Conservation (phyloP, 2,329 filamentous ascomycete species). For the Diaporthe ampelina region DNA sequence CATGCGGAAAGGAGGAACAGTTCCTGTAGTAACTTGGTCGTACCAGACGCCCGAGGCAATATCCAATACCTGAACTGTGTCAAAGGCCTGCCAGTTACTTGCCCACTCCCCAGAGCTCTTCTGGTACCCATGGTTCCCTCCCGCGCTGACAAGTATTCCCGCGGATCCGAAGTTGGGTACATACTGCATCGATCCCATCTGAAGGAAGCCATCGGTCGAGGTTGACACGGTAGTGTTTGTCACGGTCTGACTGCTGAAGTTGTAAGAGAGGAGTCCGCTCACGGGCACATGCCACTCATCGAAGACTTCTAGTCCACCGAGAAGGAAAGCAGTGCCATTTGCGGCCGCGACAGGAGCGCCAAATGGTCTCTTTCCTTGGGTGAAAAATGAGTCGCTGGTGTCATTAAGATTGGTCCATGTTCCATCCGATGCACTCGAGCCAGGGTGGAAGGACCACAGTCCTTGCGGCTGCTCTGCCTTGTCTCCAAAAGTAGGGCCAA, state of each 20-base stretch:
- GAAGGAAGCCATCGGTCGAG: slow-evolving; percentile 8
- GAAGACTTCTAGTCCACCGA: slow-evolving; percentile 20
- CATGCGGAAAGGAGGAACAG: slow-evolving; percentile 40
- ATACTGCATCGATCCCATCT: slow-evolving; percentile 28
- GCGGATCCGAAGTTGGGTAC: slow-evolving; percentile 33
- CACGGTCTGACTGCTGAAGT: slow-evolving; percentile 26
- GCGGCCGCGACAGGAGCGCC: slow-evolving; percentile 17
- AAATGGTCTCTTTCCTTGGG: background rate
- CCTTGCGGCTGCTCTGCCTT: slow-evolving; percentile 20
- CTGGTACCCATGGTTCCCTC: slow-evolving; percentile 23
- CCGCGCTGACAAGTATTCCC: slow-evolving; percentile 20
- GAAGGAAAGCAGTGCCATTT: slow-evolving; percentile 31
- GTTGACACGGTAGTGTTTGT: slow-evolving; percentile 23
- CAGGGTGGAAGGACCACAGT: slow-evolving; percentile 33
- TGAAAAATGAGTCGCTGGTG: slow-evolving; percentile 9
- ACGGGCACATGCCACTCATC: slow-evolving; percentile 11
- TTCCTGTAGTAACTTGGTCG: slow-evolving; percentile 44
- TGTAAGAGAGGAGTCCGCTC: slow-evolving; percentile 34
- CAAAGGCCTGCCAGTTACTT: slow-evolving; percentile 25
- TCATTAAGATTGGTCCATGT: slow-evolving; percentile 33
- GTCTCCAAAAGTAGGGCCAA: background rate
- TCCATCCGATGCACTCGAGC: slow-evolving; percentile 6
- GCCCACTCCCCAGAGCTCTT: slow-evolving; percentile 20
- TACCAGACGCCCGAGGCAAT: slow-evolving; percentile 41
- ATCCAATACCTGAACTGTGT: slow-evolving; percentile 43